Evolutionary conservation across 2,329 filamentous ascomycete species (phyloP), one percentile per base, ranked within the genome.

Genomic region (Aurifilum marmelostoma): DNA sequence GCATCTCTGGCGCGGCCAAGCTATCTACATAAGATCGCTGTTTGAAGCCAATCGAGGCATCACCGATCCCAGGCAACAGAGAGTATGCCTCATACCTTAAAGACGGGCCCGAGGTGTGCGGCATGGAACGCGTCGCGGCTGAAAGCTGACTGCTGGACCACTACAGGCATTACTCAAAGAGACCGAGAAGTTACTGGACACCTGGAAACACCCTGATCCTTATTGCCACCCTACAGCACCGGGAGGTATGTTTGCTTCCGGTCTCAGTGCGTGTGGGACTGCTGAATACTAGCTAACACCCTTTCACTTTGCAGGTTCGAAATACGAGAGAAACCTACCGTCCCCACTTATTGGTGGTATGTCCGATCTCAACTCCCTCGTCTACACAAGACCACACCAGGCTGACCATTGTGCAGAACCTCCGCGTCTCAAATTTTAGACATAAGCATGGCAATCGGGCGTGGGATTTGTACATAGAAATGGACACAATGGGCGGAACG

Each of bases 171-270:
- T 99, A 69, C 86, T 98, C 73, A 88, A 89, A 71, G 94, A 97
- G 82, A 95, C 96, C 5, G 94, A 98, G 80, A 91, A 91, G 74
- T 79, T 97, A 69, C 83, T 99, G 72, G 89, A 96, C 76, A 92
- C 91, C 80, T 99, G 95, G 95, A 98, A 98, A 83, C 96, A 99
- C 78, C 96, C 96, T 3, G 96, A 99, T 79, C 94, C 96, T 41
- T 98, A 97, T 79, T 85, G 88, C 74, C 88, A 91, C 73, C 96
- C 96, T 18, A 97, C 93, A 56, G 95, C 96, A 52, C 96, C 96
- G 14, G 96, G 96, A 86, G 96, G 95, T 96, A 84, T 73, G 87
- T 65, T n/a, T 29, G 29, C n/a, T 41, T 16, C 18, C 21, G 27
- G 24, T 7, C 47, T 18, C 11, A 34, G 32, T n/a, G n/a, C 24